phyloP scores from a whole-genome alignment of 345 rosid species.

The Erucastrum elatum region DNA sequence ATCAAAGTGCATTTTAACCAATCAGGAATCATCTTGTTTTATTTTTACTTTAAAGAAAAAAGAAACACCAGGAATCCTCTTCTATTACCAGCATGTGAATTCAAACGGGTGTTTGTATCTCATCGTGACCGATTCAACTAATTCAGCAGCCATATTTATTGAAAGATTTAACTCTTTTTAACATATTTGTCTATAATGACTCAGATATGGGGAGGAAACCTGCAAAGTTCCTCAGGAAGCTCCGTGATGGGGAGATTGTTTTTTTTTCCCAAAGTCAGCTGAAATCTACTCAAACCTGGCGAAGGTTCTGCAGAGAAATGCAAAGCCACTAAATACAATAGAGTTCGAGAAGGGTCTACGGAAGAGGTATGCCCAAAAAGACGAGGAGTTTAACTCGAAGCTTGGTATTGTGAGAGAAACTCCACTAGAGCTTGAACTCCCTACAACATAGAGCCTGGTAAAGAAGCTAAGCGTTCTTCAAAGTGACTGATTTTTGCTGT shows the following conservation, averaged over 20 bases:
- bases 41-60: not conserved
- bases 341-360: conserved; percentile 90
- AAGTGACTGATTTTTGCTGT: conserved; percentile 39
- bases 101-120: conserved; percentile 2
- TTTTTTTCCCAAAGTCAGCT: conserved; percentile 64
- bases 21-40: not conserved
- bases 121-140: not conserved
- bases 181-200: conserved; percentile 15
- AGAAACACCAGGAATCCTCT: no score
- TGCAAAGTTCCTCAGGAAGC: conserved; percentile 80
- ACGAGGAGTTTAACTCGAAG: conserved; percentile 87
- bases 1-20: conserved; percentile 8
- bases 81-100: conserved; percentile 13
- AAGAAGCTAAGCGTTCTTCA: conserved; percentile 52
- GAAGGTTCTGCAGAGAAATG: conserved; percentile 71
- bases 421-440: conserved; percentile 76
- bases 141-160: not conserved
- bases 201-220: conserved; percentile 97
- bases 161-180: not conserved
- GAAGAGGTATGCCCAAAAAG: conserved; percentile 64
- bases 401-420: conserved; percentile 78
- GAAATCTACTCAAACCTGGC: conserved; percentile 82
- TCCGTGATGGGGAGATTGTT: conserved; percentile 68
- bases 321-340: conserved; percentile 70
- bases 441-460: conserved; percentile 60